Conservation (phyloP, 169 alveolate genomes). For the Sarcocystis neurona region DNA sequence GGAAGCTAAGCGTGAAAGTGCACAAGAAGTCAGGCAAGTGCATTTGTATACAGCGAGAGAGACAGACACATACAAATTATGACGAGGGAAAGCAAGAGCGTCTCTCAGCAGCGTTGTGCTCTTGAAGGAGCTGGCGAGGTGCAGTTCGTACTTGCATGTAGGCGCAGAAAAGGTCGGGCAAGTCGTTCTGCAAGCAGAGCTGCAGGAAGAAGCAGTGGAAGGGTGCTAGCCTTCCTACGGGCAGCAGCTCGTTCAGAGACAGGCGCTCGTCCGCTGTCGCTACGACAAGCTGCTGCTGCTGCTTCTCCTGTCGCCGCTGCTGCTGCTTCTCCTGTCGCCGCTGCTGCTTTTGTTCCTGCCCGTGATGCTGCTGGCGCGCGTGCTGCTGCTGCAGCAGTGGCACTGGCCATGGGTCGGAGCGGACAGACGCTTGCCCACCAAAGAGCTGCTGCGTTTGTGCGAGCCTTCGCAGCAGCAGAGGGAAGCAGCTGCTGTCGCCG, state of each 20-base stretch:
- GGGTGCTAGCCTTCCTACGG: constrained; percentile 62
- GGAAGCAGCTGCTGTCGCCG: constrained; percentile 51
- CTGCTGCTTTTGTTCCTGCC: background rate
- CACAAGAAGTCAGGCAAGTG: too few species aligned
- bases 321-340: background rate
- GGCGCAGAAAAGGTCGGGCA: constrained; percentile 32
- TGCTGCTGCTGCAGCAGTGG: background rate
- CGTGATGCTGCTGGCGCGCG: background rate
- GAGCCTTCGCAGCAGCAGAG: constrained; percentile 66
- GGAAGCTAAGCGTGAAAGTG: too few species aligned
- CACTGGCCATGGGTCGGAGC: background rate
- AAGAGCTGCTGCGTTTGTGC: constrained; percentile 66
- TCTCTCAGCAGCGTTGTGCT: background rate
- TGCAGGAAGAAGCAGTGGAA: constrained; percentile 67
- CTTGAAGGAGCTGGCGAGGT: background rate
- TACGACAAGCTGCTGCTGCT: background rate
- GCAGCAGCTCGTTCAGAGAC: constrained; percentile 60
- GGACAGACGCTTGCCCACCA: background rate
- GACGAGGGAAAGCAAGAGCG: background rate
- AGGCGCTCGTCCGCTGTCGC: constrained; percentile 28
- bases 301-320: background rate
- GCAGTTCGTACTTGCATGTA: constrained; percentile 7
- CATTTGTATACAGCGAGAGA: too few species aligned
- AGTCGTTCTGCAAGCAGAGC: constrained; percentile 64
- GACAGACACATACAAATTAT: too few species aligned